These are phyloP conservation scores for Kickxella alabastrina DNA, from an alignment of 192 early-diverging fungal species.

Conservation along the genomic window DNA sequence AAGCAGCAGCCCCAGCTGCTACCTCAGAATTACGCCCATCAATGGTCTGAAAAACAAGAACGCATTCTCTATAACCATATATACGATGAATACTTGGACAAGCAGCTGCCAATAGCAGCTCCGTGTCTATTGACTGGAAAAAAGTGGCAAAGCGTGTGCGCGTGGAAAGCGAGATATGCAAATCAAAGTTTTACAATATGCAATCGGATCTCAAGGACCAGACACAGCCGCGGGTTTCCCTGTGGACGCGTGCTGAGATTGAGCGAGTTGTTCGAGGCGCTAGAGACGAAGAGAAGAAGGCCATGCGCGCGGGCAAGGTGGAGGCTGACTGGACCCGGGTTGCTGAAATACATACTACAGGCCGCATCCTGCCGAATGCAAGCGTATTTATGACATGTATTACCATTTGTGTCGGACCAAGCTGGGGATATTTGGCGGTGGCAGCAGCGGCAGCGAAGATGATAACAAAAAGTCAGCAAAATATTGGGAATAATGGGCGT, in stretches of 20 bases:
- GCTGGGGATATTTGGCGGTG: not conserved
- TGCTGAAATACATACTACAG: not conserved
- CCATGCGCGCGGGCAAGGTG: not conserved
- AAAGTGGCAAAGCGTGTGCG: constrained; percentile 1
- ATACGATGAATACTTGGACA: constrained; percentile 4
- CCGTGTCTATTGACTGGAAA: constrained; percentile 7
- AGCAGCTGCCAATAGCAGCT: not conserved
- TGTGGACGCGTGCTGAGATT: constrained; percentile 10
- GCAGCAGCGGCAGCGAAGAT: too few relatives aligned
- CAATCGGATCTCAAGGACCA: constrained; percentile 5
- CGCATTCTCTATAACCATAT: not conserved
- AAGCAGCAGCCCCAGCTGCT: too few relatives aligned
- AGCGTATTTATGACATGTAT: constrained; percentile 11
- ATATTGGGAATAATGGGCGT: not conserved
- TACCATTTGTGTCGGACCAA: constrained; percentile 9
- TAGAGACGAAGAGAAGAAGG: not conserved
- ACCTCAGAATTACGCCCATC: too few relatives aligned
- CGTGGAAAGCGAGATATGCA: constrained; percentile 4
- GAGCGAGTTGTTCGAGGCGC: constrained; percentile 9
- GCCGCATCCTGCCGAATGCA: constrained; percentile 8
- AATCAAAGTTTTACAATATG: constrained; percentile 5
- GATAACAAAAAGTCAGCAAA: too few relatives aligned
- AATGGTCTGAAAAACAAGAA: constrained; percentile 7
- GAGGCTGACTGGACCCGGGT: constrained; percentile 10
- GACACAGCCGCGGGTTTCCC: not conserved